phyloP scores from a whole-genome alignment of 2,329 filamentous ascomycete genomes.

The Colletotrichum sp. region DNA sequence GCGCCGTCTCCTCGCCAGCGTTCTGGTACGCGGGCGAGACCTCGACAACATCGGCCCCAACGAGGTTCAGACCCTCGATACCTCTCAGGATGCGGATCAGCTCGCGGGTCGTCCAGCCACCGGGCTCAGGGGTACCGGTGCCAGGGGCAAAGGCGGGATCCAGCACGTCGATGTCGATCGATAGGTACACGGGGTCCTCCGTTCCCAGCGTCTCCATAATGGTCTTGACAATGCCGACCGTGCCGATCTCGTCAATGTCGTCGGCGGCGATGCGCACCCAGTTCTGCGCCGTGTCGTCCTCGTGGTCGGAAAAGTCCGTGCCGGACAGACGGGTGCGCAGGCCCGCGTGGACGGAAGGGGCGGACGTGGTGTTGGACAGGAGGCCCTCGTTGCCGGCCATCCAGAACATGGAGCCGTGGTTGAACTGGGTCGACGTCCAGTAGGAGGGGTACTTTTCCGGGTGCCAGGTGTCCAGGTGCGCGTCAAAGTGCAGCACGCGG shows the following conservation, averaged over 20 bases:
- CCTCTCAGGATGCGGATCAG: conserved; percentile 83
- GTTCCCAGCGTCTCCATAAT: conserved; percentile 77
- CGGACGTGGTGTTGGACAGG: conserved; percentile 71
- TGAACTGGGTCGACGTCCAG: conserved; percentile 77
- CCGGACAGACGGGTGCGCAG: conserved; percentile 78
- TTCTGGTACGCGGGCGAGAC: conserved; percentile 87
- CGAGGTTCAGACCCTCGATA: conserved; percentile 81
- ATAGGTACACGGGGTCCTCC: conserved; percentile 80
- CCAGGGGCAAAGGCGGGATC: conserved; percentile 59
- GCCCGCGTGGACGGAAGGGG: conserved; percentile 81
- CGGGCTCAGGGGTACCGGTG: conserved; percentile 88
- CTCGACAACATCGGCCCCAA: conserved; percentile 91
- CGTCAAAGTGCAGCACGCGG: conserved; percentile 77
- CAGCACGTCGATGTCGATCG: conserved; percentile 48
- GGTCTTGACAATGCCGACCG: conserved; percentile 68
- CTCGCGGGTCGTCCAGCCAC: conserved; percentile 90
- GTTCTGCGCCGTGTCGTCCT: conserved; percentile 75
- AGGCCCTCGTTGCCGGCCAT: conserved; percentile 82
- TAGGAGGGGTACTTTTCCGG: conserved; percentile 79
- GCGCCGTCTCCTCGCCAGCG: conserved; percentile 77
- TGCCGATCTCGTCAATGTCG: conserved; percentile 85
- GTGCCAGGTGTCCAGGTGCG: conserved; percentile 86
- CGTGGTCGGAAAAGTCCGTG: conserved; percentile 69
- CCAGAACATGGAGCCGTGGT: conserved; percentile 93
- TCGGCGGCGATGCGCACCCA: conserved; percentile 83